Base-by-base conservation (phyloP, 2,329 filamentous ascomycete genomes). In the Sarocladium kiliense region DNA sequence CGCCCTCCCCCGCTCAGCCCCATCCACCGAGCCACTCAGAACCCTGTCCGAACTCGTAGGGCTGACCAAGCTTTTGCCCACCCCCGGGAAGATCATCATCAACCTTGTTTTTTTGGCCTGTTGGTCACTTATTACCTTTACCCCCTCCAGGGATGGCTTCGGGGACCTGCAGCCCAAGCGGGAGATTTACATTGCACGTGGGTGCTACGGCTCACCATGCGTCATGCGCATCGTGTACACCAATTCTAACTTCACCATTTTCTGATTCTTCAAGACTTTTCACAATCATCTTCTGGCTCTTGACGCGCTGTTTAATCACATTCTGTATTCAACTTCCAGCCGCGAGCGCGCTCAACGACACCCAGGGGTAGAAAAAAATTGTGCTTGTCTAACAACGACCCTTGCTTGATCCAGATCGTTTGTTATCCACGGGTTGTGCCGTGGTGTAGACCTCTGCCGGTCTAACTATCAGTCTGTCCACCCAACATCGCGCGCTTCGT, bases 371-470 rank as follows among this genome's bases (percentile, higher is more conserved):
- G 16, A 25, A 44, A 7, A 44, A 21, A 3, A 44, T 16, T 7
- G 30, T 16, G 12, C 36, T 18, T 5, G 5, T 18, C 9, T 39
- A 16, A 23, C 14, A 18, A 9, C 7, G 10, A 6, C 19, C 7
- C 18, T 18, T 6, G 6, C 14, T 44, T 9, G 36, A 19, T 18
- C 7, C 36, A 21, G 12, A 21, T 36, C 47, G 14, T 51, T 2
- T 51, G 47, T 25, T 51, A 51, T 51, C 47, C 34, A 25, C 47
- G 47, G 47, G 47, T 51, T 51, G 47, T 34, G 47, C 47, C 47
- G 47, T 51, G 47, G 36, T 51, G 47, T 23, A 51, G n/a, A 32
- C 26, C 25, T 23, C 3, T 7, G 21, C 5, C 21, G 14, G 44
- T 19, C 44, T 12, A 32, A 23, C 26, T 12, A 49, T 12, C n/a